Percentiles rank a stretch among this genome's conserved stretches.
Conservation (phyloP, 108 stramenopile species). For the Schizochytrium sp. region DNA sequence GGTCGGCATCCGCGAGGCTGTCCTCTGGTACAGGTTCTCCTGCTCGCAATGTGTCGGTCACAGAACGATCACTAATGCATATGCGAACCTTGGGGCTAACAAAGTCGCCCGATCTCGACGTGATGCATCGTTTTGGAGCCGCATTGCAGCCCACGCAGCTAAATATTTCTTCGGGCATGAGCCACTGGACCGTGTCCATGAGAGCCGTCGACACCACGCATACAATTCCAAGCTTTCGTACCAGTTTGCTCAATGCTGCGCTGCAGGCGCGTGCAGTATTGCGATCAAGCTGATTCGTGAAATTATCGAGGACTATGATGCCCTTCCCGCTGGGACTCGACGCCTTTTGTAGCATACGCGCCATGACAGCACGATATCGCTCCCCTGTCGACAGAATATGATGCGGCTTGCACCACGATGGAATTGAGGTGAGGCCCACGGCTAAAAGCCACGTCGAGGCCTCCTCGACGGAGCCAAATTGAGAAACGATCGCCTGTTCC, state of each 20-base stretch:
- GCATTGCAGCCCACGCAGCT: too few relatives aligned
- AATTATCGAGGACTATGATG: background rate
- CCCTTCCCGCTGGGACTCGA: background rate
- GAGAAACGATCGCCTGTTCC: background rate
- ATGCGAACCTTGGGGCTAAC: background rate
- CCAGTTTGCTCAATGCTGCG: background rate
- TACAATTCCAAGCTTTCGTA: background rate
- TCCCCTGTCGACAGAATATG: slow-evolving; percentile 4
- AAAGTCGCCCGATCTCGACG: background rate
- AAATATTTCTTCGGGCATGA: background rate
- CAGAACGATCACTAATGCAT: background rate
- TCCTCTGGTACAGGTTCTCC: background rate
- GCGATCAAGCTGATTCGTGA: background rate
- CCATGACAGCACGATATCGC: background rate
- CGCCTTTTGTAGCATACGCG: background rate
- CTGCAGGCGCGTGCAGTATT: background rate
- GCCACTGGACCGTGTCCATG: background rate
- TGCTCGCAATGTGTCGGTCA: background rate
- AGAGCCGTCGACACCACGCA: background rate
- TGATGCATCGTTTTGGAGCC: background rate
- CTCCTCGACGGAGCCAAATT: background rate
- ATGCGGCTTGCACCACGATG: slow-evolving; percentile 19
- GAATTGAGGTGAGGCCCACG: background rate
- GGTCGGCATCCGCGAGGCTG: background rate
- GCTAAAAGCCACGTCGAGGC: background rate